phyloP scores from a whole-genome alignment of 352 stramenopile genomes.

The Pythium rhizo-oryzae region DNA sequence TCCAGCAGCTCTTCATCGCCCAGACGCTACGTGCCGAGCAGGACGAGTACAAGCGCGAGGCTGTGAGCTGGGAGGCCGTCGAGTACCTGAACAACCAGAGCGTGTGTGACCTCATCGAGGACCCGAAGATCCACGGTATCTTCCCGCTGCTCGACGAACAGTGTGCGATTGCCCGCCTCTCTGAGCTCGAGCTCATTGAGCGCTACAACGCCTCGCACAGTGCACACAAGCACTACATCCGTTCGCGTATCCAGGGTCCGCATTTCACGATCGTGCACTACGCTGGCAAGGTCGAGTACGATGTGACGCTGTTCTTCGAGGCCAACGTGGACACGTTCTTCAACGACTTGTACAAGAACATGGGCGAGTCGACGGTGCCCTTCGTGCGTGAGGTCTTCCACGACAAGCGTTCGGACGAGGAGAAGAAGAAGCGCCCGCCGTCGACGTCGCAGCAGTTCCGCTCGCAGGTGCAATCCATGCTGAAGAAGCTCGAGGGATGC shows the following conservation, averaged over 20 bases:
- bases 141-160: constrained; percentile 84
- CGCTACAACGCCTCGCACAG: constrained; percentile 74
- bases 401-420: constrained; percentile 75
- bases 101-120: constrained; percentile 89
- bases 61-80: constrained; percentile 74
- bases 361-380: constrained; percentile 68
- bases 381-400: constrained; percentile 84
- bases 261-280: constrained; percentile 87
- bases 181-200: constrained; percentile 77
- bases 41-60: constrained; percentile 77
- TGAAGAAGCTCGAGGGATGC: constrained; percentile 86
- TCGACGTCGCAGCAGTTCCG: constrained; percentile 87
- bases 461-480: constrained; percentile 72
- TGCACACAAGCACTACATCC: constrained; percentile 76
- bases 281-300: constrained; percentile 86
- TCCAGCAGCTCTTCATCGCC: constrained; percentile 89
- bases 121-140: constrained; percentile 79
- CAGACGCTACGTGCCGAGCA: constrained; percentile 83
- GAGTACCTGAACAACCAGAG: constrained; percentile 90
- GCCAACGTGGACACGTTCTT: constrained; percentile 88
- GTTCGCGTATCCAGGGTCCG: constrained; percentile 64
- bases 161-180: constrained; percentile 70
- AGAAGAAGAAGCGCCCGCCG: constrained; percentile 84
- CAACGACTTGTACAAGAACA: constrained; percentile 75
- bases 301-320: constrained; percentile 85